Base-by-base conservation (phyloP, 169 alveolate genomes). In the Plasmodium relictum region DNA sequence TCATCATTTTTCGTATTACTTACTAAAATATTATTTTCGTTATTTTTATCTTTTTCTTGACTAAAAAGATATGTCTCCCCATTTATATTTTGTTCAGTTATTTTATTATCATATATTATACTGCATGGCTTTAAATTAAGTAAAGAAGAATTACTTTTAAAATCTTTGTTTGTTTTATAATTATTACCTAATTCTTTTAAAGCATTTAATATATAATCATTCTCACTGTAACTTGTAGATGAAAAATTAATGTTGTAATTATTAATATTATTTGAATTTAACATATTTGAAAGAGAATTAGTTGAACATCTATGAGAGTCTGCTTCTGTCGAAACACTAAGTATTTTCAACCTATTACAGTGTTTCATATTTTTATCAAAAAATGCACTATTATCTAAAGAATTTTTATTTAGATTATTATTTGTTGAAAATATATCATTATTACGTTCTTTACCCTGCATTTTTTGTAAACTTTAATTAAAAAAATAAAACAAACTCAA, bases 251-350 rank as follows among this genome's bases (percentile, higher is more conserved):
- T 20, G 2, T 59, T 41, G 12, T 59, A 59, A 12, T 3, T 22
- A 14, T 20, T 59, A 22, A 4, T 22, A 59, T 22, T 20, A 20
- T 12, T 12, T 20, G 41, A 22, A 8, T n/a, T 59, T 26, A 59
- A 20, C 6, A 6, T 16, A 59, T 59, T 59, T 6, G 3, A n/a
- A 59, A 6, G 50, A 39, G 56, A 69, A 6, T 48, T 18, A 18
- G 37, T 45, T 1, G 78, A 69, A 20, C 62, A 44, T 18, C 48
- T 69, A 18, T 14, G 12, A 20, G 78, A 69, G 16, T 69, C 62
- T 69, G 63, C 24, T 7, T 44, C 63, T 20, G 78, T 69, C 8
- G 78, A 69, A 20, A 69, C 22, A 69, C 78, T 69, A 48, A 7
- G 6, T 69, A 69, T 42, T 69, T 44, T 44, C 24, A 50, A 18